Conservation (phyloP, 306 rosid genomes). For the Canavalia gladiata region DNA sequence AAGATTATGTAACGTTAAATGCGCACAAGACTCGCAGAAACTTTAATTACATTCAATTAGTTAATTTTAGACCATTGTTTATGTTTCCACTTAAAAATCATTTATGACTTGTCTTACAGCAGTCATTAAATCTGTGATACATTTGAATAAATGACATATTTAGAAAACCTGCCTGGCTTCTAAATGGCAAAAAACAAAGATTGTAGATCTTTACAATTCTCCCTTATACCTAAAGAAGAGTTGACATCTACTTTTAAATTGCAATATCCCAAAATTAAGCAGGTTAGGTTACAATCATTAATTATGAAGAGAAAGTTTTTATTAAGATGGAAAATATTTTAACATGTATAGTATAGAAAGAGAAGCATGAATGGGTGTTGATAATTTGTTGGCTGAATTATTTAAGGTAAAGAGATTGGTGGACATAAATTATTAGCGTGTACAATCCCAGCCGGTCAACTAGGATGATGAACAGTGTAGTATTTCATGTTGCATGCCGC, state of each 20-base stretch:
- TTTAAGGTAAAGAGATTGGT: slow-evolving; percentile 2
- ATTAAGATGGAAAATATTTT: background rate
- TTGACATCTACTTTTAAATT: slow-evolving; percentile 13
- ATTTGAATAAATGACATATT: background rate
- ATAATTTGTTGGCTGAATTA: slow-evolving; percentile 39
- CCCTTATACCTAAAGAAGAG: background rate
- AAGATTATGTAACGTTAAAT: too few species aligned
- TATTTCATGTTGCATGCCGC: slow-evolving; percentile 3
- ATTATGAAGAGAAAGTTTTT: background rate
- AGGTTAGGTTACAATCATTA: background rate
- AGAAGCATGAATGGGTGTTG: slow-evolving; percentile 19
- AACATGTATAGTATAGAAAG: background rate
- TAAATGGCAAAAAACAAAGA: slow-evolving; percentile 31
- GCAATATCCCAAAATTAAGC: background rate
- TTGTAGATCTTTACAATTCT: background rate
- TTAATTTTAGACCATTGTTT: background rate
- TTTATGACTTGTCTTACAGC: background rate
- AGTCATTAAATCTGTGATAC: background rate
- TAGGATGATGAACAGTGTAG: slow-evolving; percentile 19
- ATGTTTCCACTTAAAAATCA: background rate
- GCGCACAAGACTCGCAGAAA: background rate
- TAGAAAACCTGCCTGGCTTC: background rate
- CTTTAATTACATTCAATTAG: background rate
- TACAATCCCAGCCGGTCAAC: slow-evolving; percentile 40
- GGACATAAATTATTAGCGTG: background rate